A percentile compares a stretch with the other conserved stretches of the same genome.
These are phyloP conservation scores for Ophiostoma montium DNA, from an alignment of 2,329 filamentous ascomycete genomes.

Conservation along the genomic window DNA sequence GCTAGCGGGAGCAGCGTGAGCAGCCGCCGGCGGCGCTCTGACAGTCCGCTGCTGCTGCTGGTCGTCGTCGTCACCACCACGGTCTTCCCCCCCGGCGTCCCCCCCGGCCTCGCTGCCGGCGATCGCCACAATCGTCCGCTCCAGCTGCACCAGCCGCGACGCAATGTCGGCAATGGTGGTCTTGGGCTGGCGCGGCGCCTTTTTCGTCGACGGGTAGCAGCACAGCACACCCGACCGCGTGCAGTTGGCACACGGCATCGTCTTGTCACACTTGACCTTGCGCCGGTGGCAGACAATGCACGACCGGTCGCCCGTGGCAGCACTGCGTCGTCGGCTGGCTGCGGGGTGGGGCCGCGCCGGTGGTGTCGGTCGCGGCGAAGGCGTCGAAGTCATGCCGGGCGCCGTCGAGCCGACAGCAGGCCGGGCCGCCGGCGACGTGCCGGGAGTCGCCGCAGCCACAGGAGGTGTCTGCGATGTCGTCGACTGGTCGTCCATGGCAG, in stretches of 20 bases:
- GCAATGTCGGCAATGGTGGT: conserved; percentile 16
- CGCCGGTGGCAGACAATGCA: conserved; percentile 16
- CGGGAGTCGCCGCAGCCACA: neutral
- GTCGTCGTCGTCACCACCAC: neutral
- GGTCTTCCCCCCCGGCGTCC: neutral
- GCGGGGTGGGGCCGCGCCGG: neutral
- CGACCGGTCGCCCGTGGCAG: conserved; percentile 11
- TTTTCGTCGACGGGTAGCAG: conserved; percentile 14
- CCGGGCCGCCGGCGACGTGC: neutral
- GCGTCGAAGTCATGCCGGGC: neutral
- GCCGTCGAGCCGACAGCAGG: neutral
- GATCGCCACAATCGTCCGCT: conserved; percentile 16
- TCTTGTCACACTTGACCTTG: conserved; percentile 18
- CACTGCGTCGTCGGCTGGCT: neutral
- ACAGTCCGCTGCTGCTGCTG: neutral
- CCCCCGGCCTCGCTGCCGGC: conserved; percentile 3
- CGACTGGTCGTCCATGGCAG: neutral
- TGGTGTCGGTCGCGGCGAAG: neutral
- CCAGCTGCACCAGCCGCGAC: conserved; percentile 13
- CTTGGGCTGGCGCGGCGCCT: conserved; percentile 11
- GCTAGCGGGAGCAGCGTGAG: too few relatives aligned
- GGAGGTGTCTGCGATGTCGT: neutral
- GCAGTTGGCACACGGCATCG: conserved; percentile 15
- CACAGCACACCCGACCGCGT: conserved; percentile 14
- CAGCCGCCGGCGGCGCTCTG: too few relatives aligned